phyloP scores from a whole-genome alignment of 1,139 yeast species.

The Hemisphaericaspora xylanilytica region DNA sequence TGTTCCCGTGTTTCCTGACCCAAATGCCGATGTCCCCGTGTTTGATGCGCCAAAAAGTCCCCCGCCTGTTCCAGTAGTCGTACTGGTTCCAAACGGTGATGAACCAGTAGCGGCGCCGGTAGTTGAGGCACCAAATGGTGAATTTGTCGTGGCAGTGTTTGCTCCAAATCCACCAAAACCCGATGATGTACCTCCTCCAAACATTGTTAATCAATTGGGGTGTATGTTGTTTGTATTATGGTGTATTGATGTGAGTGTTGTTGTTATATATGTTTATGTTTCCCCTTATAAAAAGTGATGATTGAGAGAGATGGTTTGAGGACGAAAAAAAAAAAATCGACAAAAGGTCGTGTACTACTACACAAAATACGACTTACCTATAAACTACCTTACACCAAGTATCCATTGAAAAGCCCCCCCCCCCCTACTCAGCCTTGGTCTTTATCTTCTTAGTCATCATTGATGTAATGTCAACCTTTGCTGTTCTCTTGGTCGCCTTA shows the following conservation, averaged over 20 bases:
- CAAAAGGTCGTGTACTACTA: neutral
- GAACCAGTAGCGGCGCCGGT: constrained; percentile 20
- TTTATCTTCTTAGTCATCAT: constrained; percentile 17
- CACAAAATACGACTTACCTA: neutral
- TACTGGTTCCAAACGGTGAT: constrained; percentile 36
- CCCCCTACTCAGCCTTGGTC: constrained; percentile 8
- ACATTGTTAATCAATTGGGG: constrained; percentile 25
- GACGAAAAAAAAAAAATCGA: neutral
- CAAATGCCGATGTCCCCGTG: constrained; percentile 13
- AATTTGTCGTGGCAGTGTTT: constrained; percentile 25
- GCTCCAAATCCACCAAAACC: constrained; percentile 67
- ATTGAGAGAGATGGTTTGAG: no score
- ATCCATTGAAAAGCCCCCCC: no score
- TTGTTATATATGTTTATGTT: neutral
- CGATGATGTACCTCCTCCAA: constrained; percentile 47
- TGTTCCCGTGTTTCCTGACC: constrained; percentile 11
- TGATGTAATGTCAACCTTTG: constrained; percentile 15
- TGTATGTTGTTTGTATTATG: no score
- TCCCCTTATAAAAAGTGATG: neutral
- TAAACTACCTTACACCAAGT: neutral
- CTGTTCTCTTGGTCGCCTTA: constrained; percentile 17
- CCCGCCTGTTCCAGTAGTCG: constrained; percentile 15
- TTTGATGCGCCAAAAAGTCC: constrained; percentile 21
- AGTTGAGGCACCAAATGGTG: constrained; percentile 28
- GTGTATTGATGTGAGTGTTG: neutral